phyloP scores from a whole-genome alignment of 257 asterid genomes.

The Verbascum thapsus region DNA sequence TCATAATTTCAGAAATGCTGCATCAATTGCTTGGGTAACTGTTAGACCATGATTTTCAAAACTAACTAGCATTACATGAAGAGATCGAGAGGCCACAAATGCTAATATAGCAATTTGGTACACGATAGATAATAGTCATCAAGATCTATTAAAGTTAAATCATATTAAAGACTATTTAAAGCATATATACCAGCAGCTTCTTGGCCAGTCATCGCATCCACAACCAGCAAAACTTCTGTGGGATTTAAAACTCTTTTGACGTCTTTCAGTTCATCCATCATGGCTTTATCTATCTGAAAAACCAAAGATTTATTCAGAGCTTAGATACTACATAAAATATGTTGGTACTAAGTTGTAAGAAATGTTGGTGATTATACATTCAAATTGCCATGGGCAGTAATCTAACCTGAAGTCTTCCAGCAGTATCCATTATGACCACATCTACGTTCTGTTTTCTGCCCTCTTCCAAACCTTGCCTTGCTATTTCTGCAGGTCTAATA shows the following conservation, averaged over 20 bases:
- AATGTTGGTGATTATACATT: not conserved
- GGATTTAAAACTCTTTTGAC: constrained; percentile 83
- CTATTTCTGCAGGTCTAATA: constrained; percentile 90
- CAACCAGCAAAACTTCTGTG: constrained; percentile 93
- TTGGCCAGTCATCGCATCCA: constrained; percentile 99
- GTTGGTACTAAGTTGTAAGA: too few species aligned
- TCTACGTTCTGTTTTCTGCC: constrained; percentile 80
- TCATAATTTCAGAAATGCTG: constrained; percentile 5
- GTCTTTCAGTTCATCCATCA: constrained; percentile 97
- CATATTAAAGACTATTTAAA: constrained; percentile 20
- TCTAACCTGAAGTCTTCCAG: constrained; percentile 96
- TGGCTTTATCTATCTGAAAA: constrained; percentile 81
- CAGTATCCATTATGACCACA: constrained; percentile 99
- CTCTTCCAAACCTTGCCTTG: constrained; percentile 83
- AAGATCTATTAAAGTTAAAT: not conserved
- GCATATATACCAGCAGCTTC: constrained; percentile 88
- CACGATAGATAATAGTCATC: constrained; percentile 14
- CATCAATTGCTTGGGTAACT: constrained; percentile 17
- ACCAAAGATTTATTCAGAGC: constrained; percentile 14
- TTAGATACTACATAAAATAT: not conserved
- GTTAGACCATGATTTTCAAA: constrained; percentile 14
- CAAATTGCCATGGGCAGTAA: constrained; percentile 29
- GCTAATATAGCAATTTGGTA: constrained; percentile 6
- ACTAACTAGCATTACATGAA: constrained; percentile 12
- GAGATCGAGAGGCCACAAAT: constrained; percentile 6